A percentile compares a stretch with the other conserved stretches of the same genome.
Conservation (phyloP, 768 basidiomycete genomes). For the Neoboletus magnificus region DNA sequence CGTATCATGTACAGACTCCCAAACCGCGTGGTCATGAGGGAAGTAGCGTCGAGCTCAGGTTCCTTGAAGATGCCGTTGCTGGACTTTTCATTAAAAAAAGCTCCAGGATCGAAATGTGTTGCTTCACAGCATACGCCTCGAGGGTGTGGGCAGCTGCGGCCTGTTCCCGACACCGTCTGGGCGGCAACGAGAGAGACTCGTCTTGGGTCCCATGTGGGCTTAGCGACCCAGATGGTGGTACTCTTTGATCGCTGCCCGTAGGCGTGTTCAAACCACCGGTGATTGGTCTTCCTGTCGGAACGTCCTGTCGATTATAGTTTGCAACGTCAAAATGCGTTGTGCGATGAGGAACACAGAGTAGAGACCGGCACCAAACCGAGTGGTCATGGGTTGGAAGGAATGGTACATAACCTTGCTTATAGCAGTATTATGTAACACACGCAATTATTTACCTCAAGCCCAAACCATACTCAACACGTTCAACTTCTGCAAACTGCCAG, state of each 20-base stretch:
- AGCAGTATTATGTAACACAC: background rate
- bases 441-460: background rate
- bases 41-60: constrained; percentile 88
- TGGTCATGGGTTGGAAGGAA: too few species aligned
- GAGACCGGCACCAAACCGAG: too few species aligned
- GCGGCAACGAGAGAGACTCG: constrained; percentile 90
- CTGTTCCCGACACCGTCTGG: constrained; percentile 94
- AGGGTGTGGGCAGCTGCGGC: constrained; percentile 97
- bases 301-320: constrained; percentile 75
- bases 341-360: too few species aligned
- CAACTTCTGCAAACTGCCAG: background rate
- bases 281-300: constrained; percentile 64
- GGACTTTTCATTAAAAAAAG: constrained; percentile 97
- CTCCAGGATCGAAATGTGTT: constrained; percentile 89
- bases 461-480: background rate
- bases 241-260: too few species aligned
- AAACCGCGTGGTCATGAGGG: constrained; percentile 91
- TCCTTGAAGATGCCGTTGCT: constrained; percentile 81
- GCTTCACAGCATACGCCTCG: constrained; percentile 89
- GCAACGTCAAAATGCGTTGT: constrained; percentile 62
- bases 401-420: too few species aligned
- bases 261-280: constrained; percentile 90
- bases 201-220: constrained; percentile 89
- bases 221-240: constrained; percentile 92
- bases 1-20: constrained; percentile 95